Base-by-base conservation (phyloP, 148 eudicot species). In the Chenopodium formosanum region DNA sequence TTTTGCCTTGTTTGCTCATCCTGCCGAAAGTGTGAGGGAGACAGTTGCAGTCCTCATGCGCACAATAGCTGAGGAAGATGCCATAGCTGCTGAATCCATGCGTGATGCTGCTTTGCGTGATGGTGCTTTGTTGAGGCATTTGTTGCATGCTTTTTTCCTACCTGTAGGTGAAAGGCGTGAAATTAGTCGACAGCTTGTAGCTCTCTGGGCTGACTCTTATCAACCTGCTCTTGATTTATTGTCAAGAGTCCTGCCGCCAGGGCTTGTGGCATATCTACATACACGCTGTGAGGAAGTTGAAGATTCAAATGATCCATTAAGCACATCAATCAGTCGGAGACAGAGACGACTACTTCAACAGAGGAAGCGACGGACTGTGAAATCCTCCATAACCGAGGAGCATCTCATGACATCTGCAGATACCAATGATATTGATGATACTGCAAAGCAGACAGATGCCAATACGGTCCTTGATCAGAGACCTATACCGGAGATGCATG, bases 181-280 rank as follows among this genome's bases (percentile, higher is more conserved):
- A 85, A 93, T 96, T 82, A 96, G 99, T 87, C 82, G 95, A 79
- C 99, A 96, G 74, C 99, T 96, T 85, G 99, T 96, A 81, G 98
- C 97, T 81, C 94, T 96, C 67, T 96, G 99, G 99, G 99, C 99
- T 27, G 99, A 96, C 89, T 96, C 99, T 82, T 96, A 96, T 86
- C 97, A 96, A 82, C 99, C 99, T 31, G 99, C 99, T 77, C 97
- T 96, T 87, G 93, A 90, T 84, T 82, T 94, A 78, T 83, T 94
- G 74, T 92, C 97, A 8, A 91, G 99, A 84, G 97, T 96, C 84
- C 91, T 96, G 75, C 99, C 99, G 75, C 98, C 99, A 17, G 99
- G 99, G 74, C 94, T 96, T 84, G 99, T 96, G 77, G 99, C 99
- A 69, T 96, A 96, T 89, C 84, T 96, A 78, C 94, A 94, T 83